Base-by-base conservation (phyloP, 2,329 filamentous ascomycete genomes). In the Clonostachys sp. region DNA sequence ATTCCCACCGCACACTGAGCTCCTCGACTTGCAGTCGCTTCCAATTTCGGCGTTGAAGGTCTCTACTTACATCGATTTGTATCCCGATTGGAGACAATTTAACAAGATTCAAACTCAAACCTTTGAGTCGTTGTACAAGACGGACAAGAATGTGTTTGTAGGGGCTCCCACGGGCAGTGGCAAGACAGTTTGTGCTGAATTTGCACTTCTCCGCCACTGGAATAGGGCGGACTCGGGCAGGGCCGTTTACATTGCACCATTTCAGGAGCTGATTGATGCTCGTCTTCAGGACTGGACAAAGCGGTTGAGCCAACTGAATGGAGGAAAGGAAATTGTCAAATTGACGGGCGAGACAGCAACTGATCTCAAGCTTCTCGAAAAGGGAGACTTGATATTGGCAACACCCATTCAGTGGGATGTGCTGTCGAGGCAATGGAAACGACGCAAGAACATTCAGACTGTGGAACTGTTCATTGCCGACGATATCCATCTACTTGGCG, bases 91-190 rank as follows among this genome's bases (percentile, higher is more conserved):
- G 84, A 79, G 83, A 48, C 83, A 88, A 52, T 99, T 99, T 76
- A 99, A 99, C 73, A 94, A 94, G 64, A 88, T 99, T 12, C 95
- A 99, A 67, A 96, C 94, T 1, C 94, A 99, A 64, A 89, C 90
- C 0, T 99, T 97, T 75, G 96, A 96, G 62, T 91, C 91, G 2
- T 73, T 99, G 1, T 97, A 89, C 63, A 86, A 87, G 43, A 87
- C 89, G 1, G 89, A 97, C 62, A 90, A 97, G 57, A 97, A 95
- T 59, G 91, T 96, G 18, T 90, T 99, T 53, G 73, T 99, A 53
- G 91, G 90, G 42, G 87, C 92, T n/a, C 87, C 94, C 2, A 91
- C 91, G 9, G 92, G 94, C 41, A 96, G 90, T 62, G 94, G 94
- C 50, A 99, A 99, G 77, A 97, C 94, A 2, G 84, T 96, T 3